Base-by-base conservation (phyloP, 495 filamentous ascomycete genomes). In the Neurospora sp. region DNA sequence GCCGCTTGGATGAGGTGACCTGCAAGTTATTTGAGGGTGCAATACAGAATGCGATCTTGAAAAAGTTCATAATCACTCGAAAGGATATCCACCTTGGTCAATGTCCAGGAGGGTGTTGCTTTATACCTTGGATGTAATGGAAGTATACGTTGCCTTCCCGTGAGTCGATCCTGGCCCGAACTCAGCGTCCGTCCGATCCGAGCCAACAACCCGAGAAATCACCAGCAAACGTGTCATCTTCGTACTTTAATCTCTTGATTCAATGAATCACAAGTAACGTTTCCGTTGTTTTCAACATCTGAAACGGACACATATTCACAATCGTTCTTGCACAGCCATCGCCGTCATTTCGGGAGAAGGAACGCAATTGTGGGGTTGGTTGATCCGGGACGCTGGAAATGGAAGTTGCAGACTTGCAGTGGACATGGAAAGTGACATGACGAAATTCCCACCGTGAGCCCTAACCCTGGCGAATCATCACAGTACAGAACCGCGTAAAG, bases 171-270 rank as follows among this genome's bases (percentile, higher is more conserved):
- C 53, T 18, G 14, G 14, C 27, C 53, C 53, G 27, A 65, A 65
- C 27, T 2, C 53, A 65, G 20, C 20, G 48, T 65, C 5, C 27
- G 27, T 65, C 27, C 53, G 31, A 31, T 9, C 53, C 53, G 27
- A 65, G 6, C 53, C 27, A 35, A 61, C 53, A 35, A 14, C 27
- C 11, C 7, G 3, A 7, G 12, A 31, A 4, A 61, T 35, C 11
- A 39, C 12, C 40, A 39, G 5, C 16, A 40, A 68, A 75, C 72
- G 76, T 77, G 76, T 75, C 72, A 77, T 75, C 71, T 75, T 77
- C 72, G 74, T 77, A 75, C 72, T 73, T 38, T 65, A 9, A 59
- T 39, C 20, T 44, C 48, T 3, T 74, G 41, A 71, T 37, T 22
- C 38, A 48, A 48, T 48, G 39, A 39, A 46, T 22, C 20, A 31